These are phyloP conservation scores for Termitomyces heimii DNA, from an alignment of 768 basidiomycete species.

Conservation along the genomic window DNA sequence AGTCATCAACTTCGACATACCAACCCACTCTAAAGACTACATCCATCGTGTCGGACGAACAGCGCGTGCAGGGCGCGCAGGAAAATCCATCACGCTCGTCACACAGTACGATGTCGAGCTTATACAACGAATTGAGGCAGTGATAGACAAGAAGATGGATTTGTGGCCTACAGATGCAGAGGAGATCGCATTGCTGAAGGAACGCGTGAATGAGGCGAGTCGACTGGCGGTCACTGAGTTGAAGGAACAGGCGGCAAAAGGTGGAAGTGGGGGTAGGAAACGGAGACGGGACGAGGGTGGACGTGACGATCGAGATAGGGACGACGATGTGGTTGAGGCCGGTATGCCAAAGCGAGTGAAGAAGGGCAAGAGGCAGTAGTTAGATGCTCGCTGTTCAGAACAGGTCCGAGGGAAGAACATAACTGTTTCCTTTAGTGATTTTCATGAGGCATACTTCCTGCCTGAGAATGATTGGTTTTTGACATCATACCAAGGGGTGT, in stretches of 20 bases:
- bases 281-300: constrained; percentile 39
- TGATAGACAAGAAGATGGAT: constrained; percentile 89
- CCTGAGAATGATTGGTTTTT: too few species aligned
- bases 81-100: constrained; percentile 95
- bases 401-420: too few species aligned
- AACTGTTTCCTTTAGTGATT: too few species aligned
- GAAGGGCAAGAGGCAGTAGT: constrained; percentile 37
- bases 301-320: constrained; percentile 78
- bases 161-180: constrained; percentile 83
- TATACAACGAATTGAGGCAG: constrained; percentile 89
- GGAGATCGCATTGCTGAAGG: constrained; percentile 80
- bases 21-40: constrained; percentile 98
- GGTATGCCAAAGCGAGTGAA: constrained; percentile 73
- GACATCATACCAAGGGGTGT: too few species aligned
- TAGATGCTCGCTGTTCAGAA: constrained; percentile 10
- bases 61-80: constrained; percentile 94
- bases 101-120: constrained; percentile 99
- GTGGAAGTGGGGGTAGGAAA: constrained; percentile 28
- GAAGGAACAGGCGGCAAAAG: constrained; percentile 62
- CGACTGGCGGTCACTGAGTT: constrained; percentile 74
- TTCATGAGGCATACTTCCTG: too few species aligned
- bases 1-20: constrained; percentile 97
- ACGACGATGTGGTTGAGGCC: constrained; percentile 90
- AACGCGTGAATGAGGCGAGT: constrained; percentile 86
- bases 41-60: constrained; percentile 98